Conservation (phyloP, 345 rosid species). For the Rubroshorea leprosula region DNA sequence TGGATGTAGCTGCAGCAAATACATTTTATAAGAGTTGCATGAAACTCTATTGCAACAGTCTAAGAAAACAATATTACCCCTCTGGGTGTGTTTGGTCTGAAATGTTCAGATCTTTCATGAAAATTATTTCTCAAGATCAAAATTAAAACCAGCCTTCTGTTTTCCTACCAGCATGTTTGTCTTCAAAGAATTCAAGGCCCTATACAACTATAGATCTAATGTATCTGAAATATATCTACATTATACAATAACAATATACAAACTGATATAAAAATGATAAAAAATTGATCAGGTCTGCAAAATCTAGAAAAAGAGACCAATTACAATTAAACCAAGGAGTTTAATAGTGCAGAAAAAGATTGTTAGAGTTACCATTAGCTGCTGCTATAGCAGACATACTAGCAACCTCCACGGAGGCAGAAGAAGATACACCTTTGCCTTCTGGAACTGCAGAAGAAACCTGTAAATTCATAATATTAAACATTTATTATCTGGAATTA, state of each 20-base stretch:
- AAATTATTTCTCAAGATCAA: neutral
- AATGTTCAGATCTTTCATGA: neutral
- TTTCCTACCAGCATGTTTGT: neutral
- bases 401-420: slow-evolving; percentile 97
- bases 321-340: neutral
- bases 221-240: neutral
- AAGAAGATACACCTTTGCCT: slow-evolving; percentile 99
- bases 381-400: slow-evolving; percentile 97
- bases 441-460: slow-evolving; percentile 97
- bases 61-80: neutral
- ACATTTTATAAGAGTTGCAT: neutral
- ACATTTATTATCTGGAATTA: neutral
- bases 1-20: neutral
- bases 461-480: slow-evolving; percentile 35
- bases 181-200: too few species aligned
- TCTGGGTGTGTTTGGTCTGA: neutral
- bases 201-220: neutral
- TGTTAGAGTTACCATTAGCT: slow-evolving; percentile 65
- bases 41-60: neutral
- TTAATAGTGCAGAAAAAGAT: neutral
- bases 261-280: neutral
- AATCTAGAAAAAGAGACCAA: neutral
- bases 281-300: too few species aligned
- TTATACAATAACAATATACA: neutral
- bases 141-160: neutral